Evolutionary conservation across 1,284 basidiomycete genomes (phyloP).

Genomic region (Boletellus dicymbophilus): DNA sequence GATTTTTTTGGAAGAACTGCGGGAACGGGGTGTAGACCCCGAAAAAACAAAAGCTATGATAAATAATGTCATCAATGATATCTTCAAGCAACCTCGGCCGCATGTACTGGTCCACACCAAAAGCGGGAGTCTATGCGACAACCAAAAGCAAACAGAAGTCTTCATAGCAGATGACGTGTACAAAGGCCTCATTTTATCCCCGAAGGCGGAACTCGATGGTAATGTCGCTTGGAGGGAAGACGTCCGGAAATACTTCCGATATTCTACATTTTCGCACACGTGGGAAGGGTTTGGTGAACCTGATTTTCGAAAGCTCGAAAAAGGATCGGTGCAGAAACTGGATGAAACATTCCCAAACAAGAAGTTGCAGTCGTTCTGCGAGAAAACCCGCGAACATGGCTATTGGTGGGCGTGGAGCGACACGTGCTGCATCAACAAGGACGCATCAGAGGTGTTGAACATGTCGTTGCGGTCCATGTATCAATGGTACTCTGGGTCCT

Average conservation of each 20-base stretch:
- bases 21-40: not conserved
- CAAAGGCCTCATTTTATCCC: conserved; percentile 6
- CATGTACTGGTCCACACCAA: conserved; percentile 7
- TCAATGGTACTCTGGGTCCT: conserved; percentile 12
- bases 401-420: conserved; percentile 17
- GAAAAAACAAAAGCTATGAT: not conserved
- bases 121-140: conserved; percentile 5
- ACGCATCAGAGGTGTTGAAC: conserved; percentile 6
- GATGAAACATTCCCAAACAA: not conserved
- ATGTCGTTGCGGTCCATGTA: conserved; percentile 17
- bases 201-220: not conserved
- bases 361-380: conserved; percentile 13
- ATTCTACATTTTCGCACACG: conserved; percentile 8
- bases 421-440: conserved; percentile 20
- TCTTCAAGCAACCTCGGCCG: conserved; percentile 1
- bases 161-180: conserved; percentile 1
- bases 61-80: not conserved
- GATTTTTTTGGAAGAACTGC: not conserved
- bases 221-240: not conserved
- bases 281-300: conserved; percentile 7
- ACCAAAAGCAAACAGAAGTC: not conserved
- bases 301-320: conserved; percentile 1
- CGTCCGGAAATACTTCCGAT: conserved; percentile 3
- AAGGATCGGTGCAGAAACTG: not conserved
- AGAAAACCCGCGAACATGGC: not conserved